Percentiles rank a stretch among this genome's conserved stretches.
These are phyloP conservation scores for Komagataella mondaviorum DNA, from an alignment of 805 yeast genomes.

Conservation along the genomic window DNA sequence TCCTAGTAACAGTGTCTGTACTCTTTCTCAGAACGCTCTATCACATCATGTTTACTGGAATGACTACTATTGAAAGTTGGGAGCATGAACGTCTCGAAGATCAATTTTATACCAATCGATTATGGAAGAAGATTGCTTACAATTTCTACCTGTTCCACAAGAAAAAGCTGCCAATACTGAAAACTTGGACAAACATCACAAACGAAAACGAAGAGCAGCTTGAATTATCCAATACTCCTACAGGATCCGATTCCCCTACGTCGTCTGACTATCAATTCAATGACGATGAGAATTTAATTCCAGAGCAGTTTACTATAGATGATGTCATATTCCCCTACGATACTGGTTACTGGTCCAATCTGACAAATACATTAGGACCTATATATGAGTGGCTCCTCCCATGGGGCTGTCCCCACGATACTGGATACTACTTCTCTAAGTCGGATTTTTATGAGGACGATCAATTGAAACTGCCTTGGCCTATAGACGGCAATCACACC, in stretches of 20 bases:
- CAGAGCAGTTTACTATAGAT: slow-evolving; percentile 32
- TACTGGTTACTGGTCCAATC: slow-evolving; percentile 43
- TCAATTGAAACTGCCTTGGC: slow-evolving; percentile 74
- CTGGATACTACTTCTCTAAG: slow-evolving; percentile 45
- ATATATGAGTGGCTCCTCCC: slow-evolving; percentile 58
- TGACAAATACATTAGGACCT: slow-evolving; percentile 44
- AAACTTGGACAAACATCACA: slow-evolving; percentile 26
- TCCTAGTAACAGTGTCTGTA: slow-evolving; percentile 43
- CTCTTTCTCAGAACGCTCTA: slow-evolving; percentile 48
- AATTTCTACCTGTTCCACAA: slow-evolving; percentile 29
- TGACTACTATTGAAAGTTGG: slow-evolving; percentile 89
- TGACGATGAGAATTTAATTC: slow-evolving; percentile 3
- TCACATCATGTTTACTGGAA: slow-evolving; percentile 46
- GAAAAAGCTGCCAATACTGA: slow-evolving; percentile 25
- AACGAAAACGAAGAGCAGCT: slow-evolving; percentile 3
- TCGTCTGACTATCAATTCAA: neutral
- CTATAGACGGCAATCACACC: slow-evolving; percentile 68
- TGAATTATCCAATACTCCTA: slow-evolving; percentile 1
- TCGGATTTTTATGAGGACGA: slow-evolving; percentile 35
- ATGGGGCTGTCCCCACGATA: slow-evolving; percentile 45
- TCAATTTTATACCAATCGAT: slow-evolving; percentile 40
- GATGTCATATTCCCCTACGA: slow-evolving; percentile 81
- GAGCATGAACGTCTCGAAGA: slow-evolving; percentile 71
- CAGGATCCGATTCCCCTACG: neutral
- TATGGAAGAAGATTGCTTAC: slow-evolving; percentile 34